Evolutionary conservation across 306 rosid species (phyloP), one percentile per base, ranked within the genome.

Genomic region (Biancaea sappan): DNA sequence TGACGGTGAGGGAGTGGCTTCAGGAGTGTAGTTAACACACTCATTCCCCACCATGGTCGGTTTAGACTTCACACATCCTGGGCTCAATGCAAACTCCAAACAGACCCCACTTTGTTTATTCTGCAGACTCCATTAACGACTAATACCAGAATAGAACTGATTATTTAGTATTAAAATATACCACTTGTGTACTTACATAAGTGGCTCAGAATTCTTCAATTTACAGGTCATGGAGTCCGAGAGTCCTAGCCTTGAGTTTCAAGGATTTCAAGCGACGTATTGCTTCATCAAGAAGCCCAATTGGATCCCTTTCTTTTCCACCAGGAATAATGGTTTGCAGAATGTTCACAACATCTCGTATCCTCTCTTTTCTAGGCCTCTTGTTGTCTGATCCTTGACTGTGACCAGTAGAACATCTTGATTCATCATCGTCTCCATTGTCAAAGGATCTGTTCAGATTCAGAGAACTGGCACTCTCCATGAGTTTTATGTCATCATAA

Each of bases 221-320:
- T 93, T 76, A 88, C 35, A 72, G 61, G 68, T 91, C 71, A 29
- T 84, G 74, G 4, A 87, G 83, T 18, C 97, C 92, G 1, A 90
- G 82, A 43, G 88, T 82, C 70, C 65, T 78, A 29, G 93, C 97
- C 72, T 82, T 88, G 57, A 77, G 72, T 85, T 86, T 94, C 75
- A 94, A 58, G 0, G 89, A 83, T 52, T 86, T 94, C 63, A 94
- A 84, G 87, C 89, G 87, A n/a, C 44, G 77, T 46, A 95, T 95
- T 19, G 99, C 95, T 77, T 95, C 93, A 19, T 92, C 99, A 0
- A 95, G 86, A 71, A 95, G 96, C 78, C 73, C 85, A 4, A 90
- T 65, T 4, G 96, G 84, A 22, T 84, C 93, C 85, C 86, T 90
- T 65, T 85, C 98, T 59, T 78, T 79, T 13, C 89, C 91, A 22